Conservation (phyloP, 352 stramenopile genomes). For the Peronospora belbahrii region DNA sequence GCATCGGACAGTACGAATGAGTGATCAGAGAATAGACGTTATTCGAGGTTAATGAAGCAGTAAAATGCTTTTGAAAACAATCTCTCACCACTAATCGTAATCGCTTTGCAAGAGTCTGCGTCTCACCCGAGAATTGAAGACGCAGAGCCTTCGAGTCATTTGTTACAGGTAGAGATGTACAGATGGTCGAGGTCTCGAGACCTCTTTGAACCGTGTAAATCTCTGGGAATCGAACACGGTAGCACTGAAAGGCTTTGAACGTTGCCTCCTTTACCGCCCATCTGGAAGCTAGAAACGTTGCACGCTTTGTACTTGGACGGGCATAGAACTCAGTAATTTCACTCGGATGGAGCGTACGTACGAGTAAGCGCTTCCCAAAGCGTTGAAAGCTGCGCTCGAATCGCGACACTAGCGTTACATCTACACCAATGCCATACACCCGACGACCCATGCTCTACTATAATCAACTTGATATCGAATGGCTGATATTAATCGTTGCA, state of each 20-base stretch:
- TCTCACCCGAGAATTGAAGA: constrained; percentile 57
- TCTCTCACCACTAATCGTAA: constrained; percentile 41
- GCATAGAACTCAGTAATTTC: constrained; percentile 61
- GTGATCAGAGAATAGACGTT: no score
- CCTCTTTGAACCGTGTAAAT: constrained; percentile 30
- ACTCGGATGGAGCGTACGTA: constrained; percentile 44
- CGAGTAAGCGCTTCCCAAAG: constrained; percentile 61
- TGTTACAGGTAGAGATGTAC: constrained; percentile 26
- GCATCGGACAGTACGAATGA: constrained; percentile 1
- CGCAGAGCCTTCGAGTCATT: constrained; percentile 31
- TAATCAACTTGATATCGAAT: constrained; percentile 1
- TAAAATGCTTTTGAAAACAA: not conserved
- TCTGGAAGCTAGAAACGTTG: constrained; percentile 63
- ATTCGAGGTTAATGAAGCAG: not conserved
- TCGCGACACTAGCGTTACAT: constrained; percentile 54
- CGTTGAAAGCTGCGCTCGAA: constrained; percentile 42
- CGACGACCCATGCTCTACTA: constrained; percentile 13
- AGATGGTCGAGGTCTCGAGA: not conserved
- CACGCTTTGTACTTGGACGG: constrained; percentile 26
- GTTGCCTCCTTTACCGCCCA: constrained; percentile 81
- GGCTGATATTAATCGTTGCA: constrained; percentile 2
- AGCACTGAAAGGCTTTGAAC: constrained; percentile 77
- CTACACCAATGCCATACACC: constrained; percentile 66
- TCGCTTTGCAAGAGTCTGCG: constrained; percentile 37
- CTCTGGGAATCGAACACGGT: constrained; percentile 73